Percentiles rank a stretch among this genome's conserved stretches.
phyloP scores from a whole-genome alignment of 495 filamentous ascomycete genomes.

The Tuber magnatum region DNA sequence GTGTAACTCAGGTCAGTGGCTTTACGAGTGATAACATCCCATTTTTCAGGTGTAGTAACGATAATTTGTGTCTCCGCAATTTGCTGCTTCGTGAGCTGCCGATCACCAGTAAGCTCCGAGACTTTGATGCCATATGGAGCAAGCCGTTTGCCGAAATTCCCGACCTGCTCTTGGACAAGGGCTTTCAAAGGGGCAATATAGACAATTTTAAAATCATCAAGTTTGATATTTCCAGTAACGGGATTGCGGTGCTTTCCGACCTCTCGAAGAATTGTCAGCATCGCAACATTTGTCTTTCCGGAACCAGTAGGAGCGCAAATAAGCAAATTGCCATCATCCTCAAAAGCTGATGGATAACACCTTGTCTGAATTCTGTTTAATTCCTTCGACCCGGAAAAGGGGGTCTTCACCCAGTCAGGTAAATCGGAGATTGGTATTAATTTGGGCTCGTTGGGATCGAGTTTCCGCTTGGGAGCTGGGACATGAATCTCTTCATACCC shows the following conservation, averaged over 20 bases:
- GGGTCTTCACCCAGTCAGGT: slow-evolving; percentile 81
- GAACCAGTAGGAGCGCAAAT: slow-evolving; percentile 95
- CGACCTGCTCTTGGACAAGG: slow-evolving; percentile 91
- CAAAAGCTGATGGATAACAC: slow-evolving; percentile 84
- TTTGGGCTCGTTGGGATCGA: slow-evolving; percentile 67
- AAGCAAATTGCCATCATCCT: slow-evolving; percentile 93
- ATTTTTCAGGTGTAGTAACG: slow-evolving; percentile 97
- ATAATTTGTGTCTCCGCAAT: slow-evolving; percentile 98
- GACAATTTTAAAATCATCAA: slow-evolving; percentile 96
- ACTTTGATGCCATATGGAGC: slow-evolving; percentile 88
- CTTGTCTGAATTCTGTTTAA: slow-evolving; percentile 93
- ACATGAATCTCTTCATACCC: slow-evolving; percentile 98
- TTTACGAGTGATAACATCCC: slow-evolving; percentile 97
- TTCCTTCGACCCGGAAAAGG: slow-evolving; percentile 64
- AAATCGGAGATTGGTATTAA: slow-evolving; percentile 75
- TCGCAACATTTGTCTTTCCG: slow-evolving; percentile 97
- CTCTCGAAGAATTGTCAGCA: slow-evolving; percentile 92
- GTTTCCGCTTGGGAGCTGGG: slow-evolving; percentile 75
- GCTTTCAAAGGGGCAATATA: slow-evolving; percentile 94
- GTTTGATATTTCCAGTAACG: slow-evolving; percentile 76
- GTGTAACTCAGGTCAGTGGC: slow-evolving; percentile 96
- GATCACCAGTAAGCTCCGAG: slow-evolving; percentile 89
- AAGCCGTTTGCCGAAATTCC: slow-evolving; percentile 87
- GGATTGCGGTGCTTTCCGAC: slow-evolving; percentile 91
- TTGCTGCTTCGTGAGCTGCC: slow-evolving; percentile 97